Evolutionary conservation across 208 protist genomes (phyloP).

Genomic region (Wallacemonas rigidus): DNA sequence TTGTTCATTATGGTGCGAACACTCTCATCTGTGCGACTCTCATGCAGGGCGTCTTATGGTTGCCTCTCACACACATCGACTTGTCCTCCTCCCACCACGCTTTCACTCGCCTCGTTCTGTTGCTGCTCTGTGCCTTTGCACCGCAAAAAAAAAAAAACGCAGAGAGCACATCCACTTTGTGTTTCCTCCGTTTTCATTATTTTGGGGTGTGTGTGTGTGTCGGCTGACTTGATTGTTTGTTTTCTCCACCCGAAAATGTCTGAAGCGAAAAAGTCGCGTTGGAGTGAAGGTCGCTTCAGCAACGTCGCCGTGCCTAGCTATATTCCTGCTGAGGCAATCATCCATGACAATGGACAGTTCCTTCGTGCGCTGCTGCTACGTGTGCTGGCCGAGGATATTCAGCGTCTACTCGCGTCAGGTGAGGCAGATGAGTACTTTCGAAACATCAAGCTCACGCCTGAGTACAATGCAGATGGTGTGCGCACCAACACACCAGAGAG

Average conservation of each 20-base stretch:
- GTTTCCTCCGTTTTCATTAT: constrained; percentile 2
- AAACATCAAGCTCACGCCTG: constrained; percentile 71
- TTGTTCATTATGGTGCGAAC: too few species aligned
- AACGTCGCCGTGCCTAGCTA: constrained; percentile 86
- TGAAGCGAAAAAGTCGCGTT: constrained; percentile 47
- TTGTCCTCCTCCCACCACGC: too few species aligned
- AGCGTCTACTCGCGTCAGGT: constrained; percentile 69
- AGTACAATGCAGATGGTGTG: constrained; percentile 79
- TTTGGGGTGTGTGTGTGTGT: constrained; percentile 17
- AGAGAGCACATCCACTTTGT: background rate
- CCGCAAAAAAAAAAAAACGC: background rate
- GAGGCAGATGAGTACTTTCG: constrained; percentile 72
- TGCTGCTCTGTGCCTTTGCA: too few species aligned
- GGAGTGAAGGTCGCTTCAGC: constrained; percentile 80
- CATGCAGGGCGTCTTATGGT: too few species aligned
- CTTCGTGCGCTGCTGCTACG: constrained; percentile 81
- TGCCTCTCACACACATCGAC: too few species aligned
- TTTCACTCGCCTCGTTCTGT: too few species aligned
- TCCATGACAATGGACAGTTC: constrained; percentile 84
- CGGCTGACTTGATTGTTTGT: background rate
- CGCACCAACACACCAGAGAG: constrained; percentile 82
- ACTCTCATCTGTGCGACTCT: too few species aligned
- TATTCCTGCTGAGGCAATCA: constrained; percentile 78
- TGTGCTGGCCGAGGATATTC: constrained; percentile 71
- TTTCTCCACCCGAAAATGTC: constrained; percentile 18